phyloP scores from a whole-genome alignment of 306 rosid genomes.

The Sophora flavescens region DNA sequence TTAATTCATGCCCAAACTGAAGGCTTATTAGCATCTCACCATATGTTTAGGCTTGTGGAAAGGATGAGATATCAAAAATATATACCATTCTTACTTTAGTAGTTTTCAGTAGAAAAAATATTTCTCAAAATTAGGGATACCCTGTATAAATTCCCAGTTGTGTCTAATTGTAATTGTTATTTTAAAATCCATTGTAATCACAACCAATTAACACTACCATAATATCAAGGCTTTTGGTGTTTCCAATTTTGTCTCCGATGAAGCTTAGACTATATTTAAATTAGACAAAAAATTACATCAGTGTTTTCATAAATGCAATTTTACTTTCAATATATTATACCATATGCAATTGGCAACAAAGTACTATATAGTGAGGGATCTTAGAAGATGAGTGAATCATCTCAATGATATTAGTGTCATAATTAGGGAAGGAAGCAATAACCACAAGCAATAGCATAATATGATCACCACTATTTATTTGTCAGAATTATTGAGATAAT shows the following conservation, averaged over 20 bases:
- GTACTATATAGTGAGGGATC: neutral
- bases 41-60: neutral
- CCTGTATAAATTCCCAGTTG: neutral
- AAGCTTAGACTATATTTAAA: neutral
- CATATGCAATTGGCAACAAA: conserved; percentile 9
- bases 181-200: neutral
- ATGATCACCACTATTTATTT: conserved; percentile 20
- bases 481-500: conserved; percentile 28
- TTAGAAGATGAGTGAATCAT: conserved; percentile 9
- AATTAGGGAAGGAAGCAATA: conserved; percentile 6
- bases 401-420: neutral
- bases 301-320: neutral
- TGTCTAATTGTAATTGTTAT: neutral
- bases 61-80: neutral
- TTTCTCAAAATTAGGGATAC: no score
- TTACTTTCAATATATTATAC: neutral
- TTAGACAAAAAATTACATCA: neutral
- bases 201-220: neutral
- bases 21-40: neutral
- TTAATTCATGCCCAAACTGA: no score
- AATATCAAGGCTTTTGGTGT: conserved; percentile 10
- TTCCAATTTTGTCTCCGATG: conserved; percentile 4
- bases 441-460: neutral
- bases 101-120: neutral
- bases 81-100: neutral